Conservation (phyloP, 441 rosid genomes). For the Adansonia grandidieri region DNA sequence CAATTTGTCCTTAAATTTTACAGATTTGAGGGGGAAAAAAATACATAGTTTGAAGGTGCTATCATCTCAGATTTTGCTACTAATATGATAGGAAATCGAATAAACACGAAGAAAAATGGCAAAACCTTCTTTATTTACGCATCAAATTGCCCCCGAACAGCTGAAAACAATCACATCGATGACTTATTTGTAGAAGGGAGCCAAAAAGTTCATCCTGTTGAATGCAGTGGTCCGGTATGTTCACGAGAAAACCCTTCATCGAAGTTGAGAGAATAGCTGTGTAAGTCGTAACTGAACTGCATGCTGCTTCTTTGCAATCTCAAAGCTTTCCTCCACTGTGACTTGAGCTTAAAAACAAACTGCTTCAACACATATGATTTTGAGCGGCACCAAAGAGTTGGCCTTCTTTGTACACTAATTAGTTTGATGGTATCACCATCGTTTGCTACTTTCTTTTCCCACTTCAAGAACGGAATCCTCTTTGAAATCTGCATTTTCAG, state of each 20-base stretch:
- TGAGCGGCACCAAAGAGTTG: slow-evolving; percentile 26
- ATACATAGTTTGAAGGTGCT: background rate
- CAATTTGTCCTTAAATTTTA: background rate
- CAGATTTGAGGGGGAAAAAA: background rate
- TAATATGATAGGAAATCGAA: background rate
- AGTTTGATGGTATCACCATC: slow-evolving; percentile 32
- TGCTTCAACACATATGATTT: slow-evolving; percentile 41
- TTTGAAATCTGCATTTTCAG: slow-evolving; percentile 37
- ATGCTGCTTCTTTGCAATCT: slow-evolving; percentile 40
- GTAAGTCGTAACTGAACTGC: slow-evolving; percentile 61
- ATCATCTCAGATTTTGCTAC: background rate
- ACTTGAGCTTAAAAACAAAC: slow-evolving; percentile 49
- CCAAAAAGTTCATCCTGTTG: slow-evolving; percentile 6
- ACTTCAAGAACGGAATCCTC: slow-evolving; percentile 48
- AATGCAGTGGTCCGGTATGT: slow-evolving; percentile 6
- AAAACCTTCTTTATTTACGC: slow-evolving; percentile 13
- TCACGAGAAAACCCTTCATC: slow-evolving; percentile 53
- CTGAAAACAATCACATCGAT: slow-evolving; percentile 1
- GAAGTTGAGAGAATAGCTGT: slow-evolving; percentile 65
- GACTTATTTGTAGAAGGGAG: slow-evolving; percentile 1
- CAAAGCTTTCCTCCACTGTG: slow-evolving; percentile 44
- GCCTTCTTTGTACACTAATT: slow-evolving; percentile 29
- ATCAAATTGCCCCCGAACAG: slow-evolving; percentile 7
- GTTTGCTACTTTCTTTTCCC: slow-evolving; percentile 49
- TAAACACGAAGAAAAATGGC: slow-evolving; percentile 4